These are phyloP conservation scores for Fusarium udum DNA, from an alignment of 2,329 filamentous ascomycete species.

Conservation along the genomic window DNA sequence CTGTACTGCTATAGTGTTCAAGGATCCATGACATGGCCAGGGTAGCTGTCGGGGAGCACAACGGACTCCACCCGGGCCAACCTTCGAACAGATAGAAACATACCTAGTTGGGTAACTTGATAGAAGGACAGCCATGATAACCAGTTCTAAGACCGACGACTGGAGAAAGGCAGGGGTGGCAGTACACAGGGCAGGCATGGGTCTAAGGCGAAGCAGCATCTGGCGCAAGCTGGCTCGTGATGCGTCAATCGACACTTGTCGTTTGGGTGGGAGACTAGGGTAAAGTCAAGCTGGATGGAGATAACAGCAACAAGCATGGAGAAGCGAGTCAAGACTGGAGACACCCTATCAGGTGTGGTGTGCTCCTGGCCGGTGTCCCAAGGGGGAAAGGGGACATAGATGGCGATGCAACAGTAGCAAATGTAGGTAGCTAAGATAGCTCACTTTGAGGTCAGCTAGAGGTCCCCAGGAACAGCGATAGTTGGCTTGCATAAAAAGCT, in stretches of 20 bases:
- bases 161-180: constrained; percentile 24
- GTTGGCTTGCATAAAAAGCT: constrained; percentile 33
- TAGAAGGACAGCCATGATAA: constrained; percentile 18
- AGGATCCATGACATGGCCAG: constrained; percentile 27
- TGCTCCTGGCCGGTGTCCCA: constrained; percentile 37
- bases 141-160: constrained; percentile 13
- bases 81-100: constrained; percentile 23
- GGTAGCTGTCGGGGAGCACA: constrained; percentile 30
- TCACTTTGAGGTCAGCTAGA: constrained; percentile 7
- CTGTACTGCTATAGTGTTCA: constrained; percentile 34
- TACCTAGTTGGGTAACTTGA: constrained; percentile 6
- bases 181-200: constrained; percentile 9
- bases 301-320: constrained; percentile 16
- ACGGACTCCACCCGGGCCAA: constrained; percentile 21
- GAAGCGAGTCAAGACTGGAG: constrained; percentile 24
- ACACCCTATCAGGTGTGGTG: constrained; percentile 13
- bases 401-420: constrained; percentile 25
- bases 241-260: constrained; percentile 33
- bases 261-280: constrained; percentile 20
- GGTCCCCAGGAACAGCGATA: constrained; percentile 26
- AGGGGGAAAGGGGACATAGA: constrained; percentile 26
- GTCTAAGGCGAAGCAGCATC: constrained; percentile 37
- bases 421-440: constrained; percentile 10
- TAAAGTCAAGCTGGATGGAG: constrained; percentile 10
- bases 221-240: constrained; percentile 39